phyloP scores from a whole-genome alignment of 192 early-diverging fungal species.

The Chytriomyces confervae region DNA sequence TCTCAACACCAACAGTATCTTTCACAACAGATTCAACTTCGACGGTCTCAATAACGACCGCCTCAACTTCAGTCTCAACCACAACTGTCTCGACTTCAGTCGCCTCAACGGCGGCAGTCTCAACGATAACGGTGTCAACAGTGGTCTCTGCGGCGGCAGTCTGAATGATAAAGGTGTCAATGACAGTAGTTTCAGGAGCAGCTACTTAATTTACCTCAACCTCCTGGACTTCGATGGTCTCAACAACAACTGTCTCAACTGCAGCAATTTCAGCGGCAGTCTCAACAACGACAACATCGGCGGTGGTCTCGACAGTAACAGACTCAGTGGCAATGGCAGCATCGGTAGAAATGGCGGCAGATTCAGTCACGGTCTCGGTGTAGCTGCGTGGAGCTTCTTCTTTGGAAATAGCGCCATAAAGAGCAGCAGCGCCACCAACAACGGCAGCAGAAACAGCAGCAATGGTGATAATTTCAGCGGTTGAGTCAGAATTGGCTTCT shows the following conservation, averaged over 20 bases:
- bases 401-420: not conserved
- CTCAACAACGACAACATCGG: slow-evolving; percentile 8
- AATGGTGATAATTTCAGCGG: not conserved
- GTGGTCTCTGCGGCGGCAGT: not conserved
- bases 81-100: not conserved
- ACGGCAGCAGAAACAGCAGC: not conserved
- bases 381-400: not conserved
- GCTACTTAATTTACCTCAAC: not conserved
- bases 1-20: not conserved
- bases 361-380: not conserved
- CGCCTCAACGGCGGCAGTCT: not conserved
- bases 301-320: not conserved
- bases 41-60: not conserved
- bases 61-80: not conserved
- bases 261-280: not conserved
- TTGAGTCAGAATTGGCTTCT: not conserved
- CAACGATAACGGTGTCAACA: not conserved
- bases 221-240: not conserved
- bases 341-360: not conserved
- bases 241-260: slow-evolving; percentile 1
- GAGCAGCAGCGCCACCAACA: not conserved
- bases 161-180: not conserved
- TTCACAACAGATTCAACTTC: not conserved
- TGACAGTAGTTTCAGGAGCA: not conserved
- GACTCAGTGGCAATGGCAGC: not conserved